Conservation (phyloP, 208 protist genomes). For the Trypanosoma vivax region DNA sequence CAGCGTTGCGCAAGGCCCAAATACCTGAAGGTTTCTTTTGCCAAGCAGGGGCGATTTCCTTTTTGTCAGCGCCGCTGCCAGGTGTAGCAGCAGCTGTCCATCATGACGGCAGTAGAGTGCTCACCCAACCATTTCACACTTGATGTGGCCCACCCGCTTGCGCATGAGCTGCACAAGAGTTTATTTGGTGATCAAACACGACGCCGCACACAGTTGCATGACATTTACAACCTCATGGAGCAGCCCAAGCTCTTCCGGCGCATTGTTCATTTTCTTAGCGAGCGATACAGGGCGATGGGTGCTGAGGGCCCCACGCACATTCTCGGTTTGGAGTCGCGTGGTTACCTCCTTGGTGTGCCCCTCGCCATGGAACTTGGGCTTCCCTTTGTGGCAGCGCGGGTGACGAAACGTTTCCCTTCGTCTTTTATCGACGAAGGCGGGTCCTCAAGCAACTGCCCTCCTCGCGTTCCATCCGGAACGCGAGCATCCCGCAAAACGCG, state of each 20-base stretch:
- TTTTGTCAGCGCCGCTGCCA: no score
- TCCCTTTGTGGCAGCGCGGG: slow-evolving; percentile 67
- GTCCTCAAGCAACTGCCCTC: slow-evolving; percentile 24
- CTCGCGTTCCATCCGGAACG: slow-evolving; percentile 44
- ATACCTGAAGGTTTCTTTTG: no score
- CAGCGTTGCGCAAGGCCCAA: no score
- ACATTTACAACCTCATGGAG: slow-evolving; percentile 80
- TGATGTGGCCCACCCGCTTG: slow-evolving; percentile 5
- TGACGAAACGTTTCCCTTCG: slow-evolving; percentile 33
- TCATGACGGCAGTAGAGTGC: slow-evolving; percentile 2
- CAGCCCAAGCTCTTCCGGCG: slow-evolving; percentile 53
- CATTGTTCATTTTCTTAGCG: slow-evolving; percentile 53
- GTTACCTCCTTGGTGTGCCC: slow-evolving; percentile 69
- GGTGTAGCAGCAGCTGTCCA: neutral
- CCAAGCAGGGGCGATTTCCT: no score
- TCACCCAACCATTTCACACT: slow-evolving; percentile 17
- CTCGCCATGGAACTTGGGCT: slow-evolving; percentile 69
- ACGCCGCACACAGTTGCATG: slow-evolving; percentile 45
- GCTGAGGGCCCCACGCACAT: slow-evolving; percentile 60
- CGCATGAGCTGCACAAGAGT: slow-evolving; percentile 14
- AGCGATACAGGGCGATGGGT: slow-evolving; percentile 58
- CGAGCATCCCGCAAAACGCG: slow-evolving; percentile 44
- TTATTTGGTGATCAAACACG: slow-evolving; percentile 5
- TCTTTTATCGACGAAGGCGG: slow-evolving; percentile 31
- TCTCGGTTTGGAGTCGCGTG: slow-evolving; percentile 66